Conservation (phyloP, 805 yeast species). For the Ogataea polymorpha region DNA sequence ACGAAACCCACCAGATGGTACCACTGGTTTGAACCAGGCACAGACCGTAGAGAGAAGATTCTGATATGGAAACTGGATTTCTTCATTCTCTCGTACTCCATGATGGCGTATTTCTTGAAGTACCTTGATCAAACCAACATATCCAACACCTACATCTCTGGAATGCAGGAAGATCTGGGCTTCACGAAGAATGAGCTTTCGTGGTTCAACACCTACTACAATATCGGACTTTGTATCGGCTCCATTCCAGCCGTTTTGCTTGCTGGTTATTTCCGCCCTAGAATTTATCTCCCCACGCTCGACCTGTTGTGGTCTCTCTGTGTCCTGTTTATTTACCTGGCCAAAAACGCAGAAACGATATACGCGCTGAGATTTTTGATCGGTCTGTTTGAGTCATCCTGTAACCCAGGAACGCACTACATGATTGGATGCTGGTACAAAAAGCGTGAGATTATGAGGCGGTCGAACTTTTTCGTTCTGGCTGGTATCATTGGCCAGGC, state of each 20-base stretch:
- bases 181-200: constrained; percentile 24
- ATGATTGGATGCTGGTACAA: constrained; percentile 53
- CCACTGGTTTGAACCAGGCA: constrained; percentile 17
- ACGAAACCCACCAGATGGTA: constrained; percentile 11
- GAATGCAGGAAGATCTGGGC: constrained; percentile 51
- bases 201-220: constrained; percentile 26
- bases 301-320: constrained; percentile 50
- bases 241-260: constrained; percentile 58
- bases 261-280: constrained; percentile 39
- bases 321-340: constrained; percentile 25
- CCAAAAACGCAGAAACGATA: constrained; percentile 44
- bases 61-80: constrained; percentile 20
- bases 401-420: constrained; percentile 35
- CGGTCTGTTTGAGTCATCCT: constrained; percentile 48
- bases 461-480: constrained; percentile 57
- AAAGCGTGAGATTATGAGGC: constrained; percentile 52
- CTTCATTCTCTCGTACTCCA: constrained; percentile 37
- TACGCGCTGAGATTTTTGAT: constrained; percentile 59
- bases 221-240: constrained; percentile 54
- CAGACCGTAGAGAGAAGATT: constrained; percentile 10
- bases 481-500: constrained; percentile 63
- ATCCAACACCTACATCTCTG: constrained; percentile 61
- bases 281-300: constrained; percentile 45
- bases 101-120: constrained; percentile 31
- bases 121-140: constrained; percentile 58